Evolutionary conservation across 495 filamentous ascomycete species (phyloP), one percentile per base, ranked within the genome.

Genomic region (Emericellopsis terricola): DNA sequence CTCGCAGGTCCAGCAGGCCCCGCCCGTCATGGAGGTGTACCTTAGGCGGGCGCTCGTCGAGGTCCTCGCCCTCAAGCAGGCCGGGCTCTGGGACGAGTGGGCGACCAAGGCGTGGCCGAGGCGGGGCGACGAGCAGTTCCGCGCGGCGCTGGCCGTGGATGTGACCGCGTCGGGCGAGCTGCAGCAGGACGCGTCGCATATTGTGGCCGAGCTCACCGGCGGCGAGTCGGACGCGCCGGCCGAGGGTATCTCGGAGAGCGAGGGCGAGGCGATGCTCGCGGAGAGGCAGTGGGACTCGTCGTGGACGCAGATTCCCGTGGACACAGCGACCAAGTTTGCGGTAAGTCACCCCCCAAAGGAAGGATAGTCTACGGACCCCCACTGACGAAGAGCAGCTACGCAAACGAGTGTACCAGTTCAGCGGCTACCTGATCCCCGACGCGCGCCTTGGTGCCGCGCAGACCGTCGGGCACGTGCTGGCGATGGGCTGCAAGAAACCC

Each of bases 331-430:
- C 42, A 83, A 81, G 47, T 86, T 87, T 56, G 71, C 71, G 39
- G 78, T 86, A 62, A 52, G 78, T 70, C 38, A 23, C 41, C 38
- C 11, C 9, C 16, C 17, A 15, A 23, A 23, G 4, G 11, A 19
- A n/a, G n/a, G 6, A 26, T 26, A 14, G 32, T 24, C 8, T 35
- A 9, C 33, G 17, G 11, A 35, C 18, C 16, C 20, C 21, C 8
- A 4, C n/a, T 19, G 1, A 14, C 9, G 5, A 1, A 13, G 20
- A 15, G 8, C 39, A 87, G 82, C 62, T 81, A 40, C 51, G 78
- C 38, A 89, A 87, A 58, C 73, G 83, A 27, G 57, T 81, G 31
- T 68, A 76, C 47, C 76, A 83, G 48, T 59, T 94, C 34, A 84
- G 73, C 19, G 82, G 81, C 34, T 68, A 72, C 29, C 67, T 66